Base-by-base conservation (phyloP, 169 alveolate genomes). In the Plasmodium adleri region DNA sequence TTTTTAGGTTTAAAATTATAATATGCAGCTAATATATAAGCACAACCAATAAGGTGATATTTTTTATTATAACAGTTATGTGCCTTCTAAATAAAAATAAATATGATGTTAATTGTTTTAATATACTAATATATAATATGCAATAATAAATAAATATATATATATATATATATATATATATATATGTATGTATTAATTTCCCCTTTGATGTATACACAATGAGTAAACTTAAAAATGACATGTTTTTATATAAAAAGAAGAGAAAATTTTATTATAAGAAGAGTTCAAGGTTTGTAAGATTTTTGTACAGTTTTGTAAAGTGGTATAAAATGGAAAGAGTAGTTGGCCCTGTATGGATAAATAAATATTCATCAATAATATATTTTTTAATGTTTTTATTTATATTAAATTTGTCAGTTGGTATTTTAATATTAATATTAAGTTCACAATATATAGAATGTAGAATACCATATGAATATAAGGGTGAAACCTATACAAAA, bases 391-490 rank as follows among this genome's bases (percentile, higher is more conserved):
- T 78, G 26, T 78, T 78, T 26, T 58, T 78, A 2, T 78, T 78
- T 45, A 12, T 78, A 10, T 78, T 78, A 43, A 78, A 78, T 71
- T 20, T 78, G 17, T 26, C 56, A 9, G 3, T 78, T 28, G 89
- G 89, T 45, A 45, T 78, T 15, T 13, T 28, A 43, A 52, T 59
- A 43, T 70, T 78, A 17, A 49, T 64, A 12, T 28, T 78, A 26
- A 78, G 89, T 70, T 64, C 78, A 49, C 43, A 66, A 28, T 78
- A 78, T 70, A 78, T 66, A 20, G 89, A 78, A 66, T 78, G 89
- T 60, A 78, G 76, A 78, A 52, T 78, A 13, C 89, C 89, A 22
- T 78, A 78, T 66, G 89, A 78, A 70, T 78, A 78, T 70, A 78
- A 78, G 54, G 22, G 63, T 15, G 70, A 78, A 20, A 24, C 89